phyloP scores from a whole-genome alignment of 2,329 filamentous ascomycete genomes.

The Calonectria pseudoturangicola region DNA sequence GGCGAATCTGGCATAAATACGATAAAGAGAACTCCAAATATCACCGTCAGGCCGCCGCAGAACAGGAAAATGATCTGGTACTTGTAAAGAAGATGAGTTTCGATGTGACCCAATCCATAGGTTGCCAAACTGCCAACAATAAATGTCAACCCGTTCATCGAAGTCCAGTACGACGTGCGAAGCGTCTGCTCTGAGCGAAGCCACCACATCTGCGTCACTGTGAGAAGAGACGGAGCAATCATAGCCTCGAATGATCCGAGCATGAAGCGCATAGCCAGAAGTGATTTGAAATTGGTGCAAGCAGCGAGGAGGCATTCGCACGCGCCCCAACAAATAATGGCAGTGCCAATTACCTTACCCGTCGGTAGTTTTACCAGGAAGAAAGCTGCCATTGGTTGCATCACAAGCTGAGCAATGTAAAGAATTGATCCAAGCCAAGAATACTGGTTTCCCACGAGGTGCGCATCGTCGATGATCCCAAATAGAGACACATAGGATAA shows the following conservation, averaged over 20 bases:
- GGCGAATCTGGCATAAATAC: slow-evolving; percentile 77
- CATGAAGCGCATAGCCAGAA: slow-evolving; percentile 67
- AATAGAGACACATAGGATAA: slow-evolving; percentile 80
- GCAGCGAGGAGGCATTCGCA: slow-evolving; percentile 71
- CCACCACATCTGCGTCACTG: slow-evolving; percentile 24
- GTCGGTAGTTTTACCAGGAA: slow-evolving; percentile 73
- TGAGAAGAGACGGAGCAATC: slow-evolving; percentile 12
- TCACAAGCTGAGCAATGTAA: slow-evolving; percentile 58
- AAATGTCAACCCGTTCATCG: slow-evolving; percentile 20
- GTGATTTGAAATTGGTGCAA: slow-evolving; percentile 66
- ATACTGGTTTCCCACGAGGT: slow-evolving; percentile 72
- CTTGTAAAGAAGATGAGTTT: background rate
- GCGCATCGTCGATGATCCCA: slow-evolving; percentile 72
- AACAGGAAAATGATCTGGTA: slow-evolving; percentile 51
- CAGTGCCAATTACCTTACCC: slow-evolving; percentile 71
- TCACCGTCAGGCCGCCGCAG: slow-evolving; percentile 61
- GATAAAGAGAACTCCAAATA: slow-evolving; percentile 66
- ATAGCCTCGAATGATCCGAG: slow-evolving; percentile 68
- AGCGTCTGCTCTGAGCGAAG: slow-evolving; percentile 19
- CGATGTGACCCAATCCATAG: slow-evolving; percentile 18
- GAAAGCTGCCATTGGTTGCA: slow-evolving; percentile 73
- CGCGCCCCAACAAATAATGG: slow-evolving; percentile 73
- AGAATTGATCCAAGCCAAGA: slow-evolving; percentile 75
- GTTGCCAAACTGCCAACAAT: background rate
- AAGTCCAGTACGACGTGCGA: slow-evolving; percentile 22